Evolutionary conservation across 768 basidiomycete genomes (phyloP), one percentile per base, ranked within the genome.

Genomic region (Boletus sp.): DNA sequence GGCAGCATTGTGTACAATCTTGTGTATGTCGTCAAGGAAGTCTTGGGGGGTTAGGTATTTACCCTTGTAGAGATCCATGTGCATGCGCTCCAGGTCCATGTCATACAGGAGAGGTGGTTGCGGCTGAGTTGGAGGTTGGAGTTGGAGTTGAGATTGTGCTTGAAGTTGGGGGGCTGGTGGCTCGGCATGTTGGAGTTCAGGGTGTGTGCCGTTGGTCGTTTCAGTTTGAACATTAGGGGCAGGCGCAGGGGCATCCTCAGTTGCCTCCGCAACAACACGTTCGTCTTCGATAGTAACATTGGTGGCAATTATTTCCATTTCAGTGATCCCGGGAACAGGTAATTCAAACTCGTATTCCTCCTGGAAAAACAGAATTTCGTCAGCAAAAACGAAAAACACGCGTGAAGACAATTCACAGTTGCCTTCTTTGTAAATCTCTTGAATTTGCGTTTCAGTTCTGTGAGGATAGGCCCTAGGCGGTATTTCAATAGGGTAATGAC

Each of bases 61-160:
- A 38, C 84, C 84, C 65, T 83, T 86, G 76, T 90, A 93, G 21
- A 99, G 77, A 51, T 90, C 85, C 23, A 78, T 75, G 62, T 95
- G 90, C 83, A 99, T 93, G 58, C 81, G 83, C 64, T 98, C 97
- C 35, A 98, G 77, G 68, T 98, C 94, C 79, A 98, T 87, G 64
- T 95, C 85, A 65, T 83, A 90, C 17, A 94, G 73, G 8, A 75
- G 76, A 9, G 82, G 83, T 15, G 64, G 42, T 27, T 49, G 69
- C 17, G 74, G 74, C 9, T 75, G 74, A 11, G 62, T 53, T 15
- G 70, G 72, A 27, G 61, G 77, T 43, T 70, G 75, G 39, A 63
- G 61, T 40, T 71, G 71, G 29, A 61, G 58, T 42, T 64, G 83
- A 5, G 71, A 42, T 51, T 64, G 69, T 9, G 74, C 74, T 27